phyloP scores from a whole-genome alignment of 2,329 filamentous ascomycete genomes.

The Paramyrothecium roridum region DNA sequence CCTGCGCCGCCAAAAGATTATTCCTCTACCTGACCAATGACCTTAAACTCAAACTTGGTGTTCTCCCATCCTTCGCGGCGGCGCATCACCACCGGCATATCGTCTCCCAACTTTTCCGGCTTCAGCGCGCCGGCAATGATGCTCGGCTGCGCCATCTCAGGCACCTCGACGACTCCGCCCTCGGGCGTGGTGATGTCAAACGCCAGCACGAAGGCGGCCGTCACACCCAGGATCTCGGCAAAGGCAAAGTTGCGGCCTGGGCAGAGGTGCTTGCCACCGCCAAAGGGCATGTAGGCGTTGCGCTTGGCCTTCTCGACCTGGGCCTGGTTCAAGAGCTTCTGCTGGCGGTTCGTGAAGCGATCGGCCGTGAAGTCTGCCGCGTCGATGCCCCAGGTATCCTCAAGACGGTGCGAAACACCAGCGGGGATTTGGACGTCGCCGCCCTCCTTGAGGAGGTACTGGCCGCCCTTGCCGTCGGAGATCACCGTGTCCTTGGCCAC shows the following conservation, averaged over 20 bases:
- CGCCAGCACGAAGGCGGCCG: slow-evolving; percentile 21
- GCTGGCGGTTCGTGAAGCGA: slow-evolving; percentile 12
- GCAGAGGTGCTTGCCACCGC: slow-evolving; percentile 27
- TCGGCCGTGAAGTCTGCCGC: slow-evolving; percentile 16
- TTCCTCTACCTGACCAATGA: neutral
- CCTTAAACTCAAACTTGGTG: slow-evolving; percentile 12
- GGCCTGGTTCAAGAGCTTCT: slow-evolving; percentile 1
- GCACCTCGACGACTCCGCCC: slow-evolving; percentile 12
- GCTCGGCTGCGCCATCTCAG: slow-evolving; percentile 10
- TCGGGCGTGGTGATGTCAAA: slow-evolving; percentile 22
- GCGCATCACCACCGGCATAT: slow-evolving; percentile 10
- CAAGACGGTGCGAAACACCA: slow-evolving; percentile 16
- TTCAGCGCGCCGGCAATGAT: slow-evolving; percentile 7
- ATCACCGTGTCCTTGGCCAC: slow-evolving; percentile 38
- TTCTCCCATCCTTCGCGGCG: slow-evolving; percentile 12
- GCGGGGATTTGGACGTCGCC: slow-evolving; percentile 22
- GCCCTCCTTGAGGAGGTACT: slow-evolving; percentile 25
- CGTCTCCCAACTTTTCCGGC: slow-evolving; percentile 13
- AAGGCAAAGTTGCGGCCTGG: slow-evolving; percentile 30
- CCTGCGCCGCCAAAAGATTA: neutral
- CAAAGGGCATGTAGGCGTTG: slow-evolving; percentile 25
- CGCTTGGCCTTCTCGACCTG: slow-evolving; percentile 11
- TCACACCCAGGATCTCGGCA: slow-evolving; percentile 27
- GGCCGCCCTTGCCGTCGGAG: slow-evolving; percentile 13
- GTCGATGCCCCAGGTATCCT: slow-evolving; percentile 18